A percentile compares a stretch with the other conserved stretches of the same genome.
Conservation (phyloP, 495 filamentous ascomycete genomes). For the Pseudevernia furfuracea region DNA sequence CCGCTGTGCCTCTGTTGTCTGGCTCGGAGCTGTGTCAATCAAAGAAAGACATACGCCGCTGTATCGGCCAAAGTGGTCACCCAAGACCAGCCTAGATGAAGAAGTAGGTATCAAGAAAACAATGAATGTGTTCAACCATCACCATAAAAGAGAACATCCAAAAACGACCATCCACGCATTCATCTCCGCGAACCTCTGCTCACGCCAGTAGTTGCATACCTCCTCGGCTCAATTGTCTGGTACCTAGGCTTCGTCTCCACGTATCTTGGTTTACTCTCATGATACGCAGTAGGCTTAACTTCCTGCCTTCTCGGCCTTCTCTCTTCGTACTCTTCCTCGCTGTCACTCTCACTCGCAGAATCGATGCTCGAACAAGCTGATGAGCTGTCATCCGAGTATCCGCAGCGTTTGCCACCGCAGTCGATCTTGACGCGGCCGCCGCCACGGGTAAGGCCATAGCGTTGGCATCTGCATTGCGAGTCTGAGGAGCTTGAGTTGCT, state of each 20-base stretch:
- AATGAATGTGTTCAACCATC: slow-evolving; percentile 22
- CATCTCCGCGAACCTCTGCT: slow-evolving; percentile 17
- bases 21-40: slow-evolving; percentile 4
- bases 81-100: slow-evolving; percentile 24
- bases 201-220: slow-evolving; percentile 5
- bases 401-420: slow-evolving; percentile 80
- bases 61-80: slow-evolving; percentile 17
- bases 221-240: slow-evolving; percentile 17
- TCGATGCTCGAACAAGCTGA: slow-evolving; percentile 38
- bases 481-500: slow-evolving; percentile 53
- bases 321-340: slow-evolving; percentile 36
- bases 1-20: slow-evolving; percentile 6
- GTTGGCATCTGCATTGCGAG: slow-evolving; percentile 86
- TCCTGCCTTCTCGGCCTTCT: slow-evolving; percentile 1
- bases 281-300: neutral
- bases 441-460: slow-evolving; percentile 90
- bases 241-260: slow-evolving; percentile 17
- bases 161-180: slow-evolving; percentile 2
- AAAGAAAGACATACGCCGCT: slow-evolving; percentile 15
- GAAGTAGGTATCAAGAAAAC: slow-evolving; percentile 10
- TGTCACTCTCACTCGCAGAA: slow-evolving; percentile 52
- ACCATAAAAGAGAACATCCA: slow-evolving; percentile 1
- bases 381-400: slow-evolving; percentile 55
- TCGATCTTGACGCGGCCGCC: slow-evolving; percentile 90
- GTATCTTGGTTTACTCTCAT: slow-evolving; percentile 1